These are phyloP conservation scores for Lablab purpureus DNA, from an alignment of 306 rosid genomes.

Conservation along the genomic window DNA sequence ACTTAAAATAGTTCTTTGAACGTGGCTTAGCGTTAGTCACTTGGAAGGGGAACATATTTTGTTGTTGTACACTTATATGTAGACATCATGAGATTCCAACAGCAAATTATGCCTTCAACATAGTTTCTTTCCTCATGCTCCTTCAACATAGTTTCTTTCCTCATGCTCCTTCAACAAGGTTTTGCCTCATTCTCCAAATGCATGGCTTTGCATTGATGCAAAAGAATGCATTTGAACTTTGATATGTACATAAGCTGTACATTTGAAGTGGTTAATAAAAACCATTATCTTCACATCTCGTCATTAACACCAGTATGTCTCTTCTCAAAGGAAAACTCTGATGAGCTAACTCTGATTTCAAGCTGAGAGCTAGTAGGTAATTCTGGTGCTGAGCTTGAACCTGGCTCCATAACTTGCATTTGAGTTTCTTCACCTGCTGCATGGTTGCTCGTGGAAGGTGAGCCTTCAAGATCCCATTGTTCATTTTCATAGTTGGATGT, in stretches of 20 bases:
- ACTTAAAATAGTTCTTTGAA: background rate
- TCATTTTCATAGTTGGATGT: slow-evolving; percentile 51
- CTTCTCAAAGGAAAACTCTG: slow-evolving; percentile 60
- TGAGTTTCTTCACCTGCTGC: slow-evolving; percentile 24
- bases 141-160: background rate
- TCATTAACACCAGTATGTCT: background rate
- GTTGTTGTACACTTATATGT: background rate
- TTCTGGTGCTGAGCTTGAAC: slow-evolving; percentile 31
- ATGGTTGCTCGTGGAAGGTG: slow-evolving; percentile 45
- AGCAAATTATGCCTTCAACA: slow-evolving; percentile 1
- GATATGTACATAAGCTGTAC: slow-evolving; percentile 33
- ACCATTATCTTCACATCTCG: slow-evolving; percentile 2
- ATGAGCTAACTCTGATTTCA: slow-evolving; percentile 42
- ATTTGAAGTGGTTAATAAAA: background rate
- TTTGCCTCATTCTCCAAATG: slow-evolving; percentile 7
- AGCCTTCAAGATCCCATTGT: slow-evolving; percentile 53
- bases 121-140: background rate
- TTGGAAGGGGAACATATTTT: background rate
- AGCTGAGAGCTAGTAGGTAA: slow-evolving; percentile 41
- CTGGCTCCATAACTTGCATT: slow-evolving; percentile 42
- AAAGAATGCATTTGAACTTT: slow-evolving; percentile 15
- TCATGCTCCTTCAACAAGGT: slow-evolving; percentile 13
- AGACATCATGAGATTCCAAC: slow-evolving; percentile 1
- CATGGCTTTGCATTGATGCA: background rate
- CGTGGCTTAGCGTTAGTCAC: background rate